phyloP scores from a whole-genome alignment of 768 basidiomycete species.

The Xerocomus brunneocitrinus region DNA sequence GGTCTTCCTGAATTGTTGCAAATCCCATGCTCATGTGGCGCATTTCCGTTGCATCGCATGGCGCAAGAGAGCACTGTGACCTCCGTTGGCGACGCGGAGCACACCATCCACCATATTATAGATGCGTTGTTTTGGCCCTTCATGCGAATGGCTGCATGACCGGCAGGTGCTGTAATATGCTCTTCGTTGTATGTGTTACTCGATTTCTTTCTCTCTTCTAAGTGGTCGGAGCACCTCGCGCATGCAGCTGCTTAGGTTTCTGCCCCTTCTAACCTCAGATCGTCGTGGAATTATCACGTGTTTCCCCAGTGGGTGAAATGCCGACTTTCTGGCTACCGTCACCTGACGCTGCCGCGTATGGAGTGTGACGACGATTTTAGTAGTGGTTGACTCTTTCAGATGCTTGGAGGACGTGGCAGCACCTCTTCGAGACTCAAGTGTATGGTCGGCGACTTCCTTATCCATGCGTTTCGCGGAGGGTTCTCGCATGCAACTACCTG shows the following conservation, averaged over 20 bases:
- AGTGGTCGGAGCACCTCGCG: background rate
- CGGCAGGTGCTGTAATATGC: too few relatives aligned
- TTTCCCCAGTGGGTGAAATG: background rate
- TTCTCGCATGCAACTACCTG: background rate
- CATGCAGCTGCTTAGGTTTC: background rate
- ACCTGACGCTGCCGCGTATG: background rate
- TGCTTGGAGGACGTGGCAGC: conserved; percentile 2
- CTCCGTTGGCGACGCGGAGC: background rate
- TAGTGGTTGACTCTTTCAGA: too few relatives aligned
- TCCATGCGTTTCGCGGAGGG: background rate
- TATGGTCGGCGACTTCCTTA: conserved; percentile 1
- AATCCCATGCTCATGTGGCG: background rate
- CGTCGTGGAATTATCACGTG: background rate
- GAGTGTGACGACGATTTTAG: too few relatives aligned
- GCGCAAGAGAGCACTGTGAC: background rate
- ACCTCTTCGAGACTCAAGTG: background rate
- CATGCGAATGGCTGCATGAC: background rate
- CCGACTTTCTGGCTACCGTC: background rate
- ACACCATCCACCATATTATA: background rate
- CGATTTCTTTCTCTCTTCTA: background rate
- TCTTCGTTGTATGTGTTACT: background rate
- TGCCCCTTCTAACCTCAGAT: background rate
- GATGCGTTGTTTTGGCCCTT: background rate
- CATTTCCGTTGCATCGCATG: background rate
- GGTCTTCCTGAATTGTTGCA: background rate